Base-by-base conservation (phyloP, 495 filamentous ascomycete species). In the Penicillium manginii region DNA sequence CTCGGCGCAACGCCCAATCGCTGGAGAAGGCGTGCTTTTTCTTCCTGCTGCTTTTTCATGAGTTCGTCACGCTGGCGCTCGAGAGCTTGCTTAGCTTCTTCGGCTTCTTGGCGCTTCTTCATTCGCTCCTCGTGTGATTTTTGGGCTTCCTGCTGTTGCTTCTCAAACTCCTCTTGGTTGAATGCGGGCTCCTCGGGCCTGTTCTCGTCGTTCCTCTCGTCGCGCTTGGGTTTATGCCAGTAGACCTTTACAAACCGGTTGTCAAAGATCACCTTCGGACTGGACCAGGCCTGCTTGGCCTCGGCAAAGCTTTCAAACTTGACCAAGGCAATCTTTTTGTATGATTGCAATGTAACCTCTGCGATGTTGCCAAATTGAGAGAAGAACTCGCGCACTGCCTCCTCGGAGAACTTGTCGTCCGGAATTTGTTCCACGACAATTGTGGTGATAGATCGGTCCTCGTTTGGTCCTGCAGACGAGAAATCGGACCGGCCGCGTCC, bases 181-280 rank as follows among this genome's bases (percentile, higher is more conserved):
- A 96, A 85, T 47, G 84, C 77, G 21, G 61, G 62, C 21, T 66
- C 42, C 26, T 67, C 67, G 14, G 65, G 61, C 47, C 59, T 69
- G 35, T 62, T 69, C 50, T 52, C 69, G 29, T 65, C 66, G 37
- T 73, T 75, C 39, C 60, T 67, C 18, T 80, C 74, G 5, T 73
- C 67, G 32, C 64, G 61, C 2, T 86, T 84, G 0, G 87, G 83
- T 61, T 90, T 93, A 70, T 90, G 83, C 94, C 94, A 98, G 66
- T 92, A 98, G 5, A 98, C 92, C 69, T 97, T 98, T 45, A 98
- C 94, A 64, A 98, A 98, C 18, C 94, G 83, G 61, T 98, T 98
- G 60, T 97, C 92, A 64, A 98, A 98, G 50, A 98, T 91, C 48
- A 91, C 90, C 67, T 96, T 96, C 0, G 94, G 94, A 40, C 91